These are phyloP conservation scores for Blastobotrys mokoenaii DNA, from an alignment of 805 yeast species.

Conservation along the genomic window DNA sequence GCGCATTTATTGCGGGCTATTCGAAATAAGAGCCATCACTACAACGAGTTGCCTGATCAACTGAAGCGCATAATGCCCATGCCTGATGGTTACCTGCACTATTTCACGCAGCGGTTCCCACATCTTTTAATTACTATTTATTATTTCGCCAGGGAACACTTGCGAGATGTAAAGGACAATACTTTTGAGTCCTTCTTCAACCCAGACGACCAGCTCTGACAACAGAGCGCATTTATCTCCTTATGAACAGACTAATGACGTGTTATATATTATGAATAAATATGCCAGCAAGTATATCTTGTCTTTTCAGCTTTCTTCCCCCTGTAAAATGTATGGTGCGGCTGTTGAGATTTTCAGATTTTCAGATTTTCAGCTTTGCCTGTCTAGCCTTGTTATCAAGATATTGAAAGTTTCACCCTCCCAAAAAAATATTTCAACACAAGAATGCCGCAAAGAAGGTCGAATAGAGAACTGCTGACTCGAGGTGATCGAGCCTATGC, in stretches of 20 bases:
- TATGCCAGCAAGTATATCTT: no score
- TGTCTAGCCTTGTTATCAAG: not conserved
- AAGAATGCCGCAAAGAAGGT: not conserved
- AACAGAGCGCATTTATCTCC: not conserved
- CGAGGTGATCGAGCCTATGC: constrained; percentile 73
- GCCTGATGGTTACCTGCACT: constrained; percentile 77
- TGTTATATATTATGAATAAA: no score
- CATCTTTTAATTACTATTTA: constrained; percentile 67
- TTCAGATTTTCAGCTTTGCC: not conserved
- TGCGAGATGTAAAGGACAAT: constrained; percentile 24
- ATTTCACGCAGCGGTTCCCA: constrained; percentile 73
- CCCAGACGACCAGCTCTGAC: not conserved
- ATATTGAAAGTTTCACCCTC: not conserved
- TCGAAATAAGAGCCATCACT: constrained; percentile 92
- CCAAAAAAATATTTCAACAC: not conserved
- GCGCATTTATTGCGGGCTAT: constrained; percentile 84
- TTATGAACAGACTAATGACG: no score
- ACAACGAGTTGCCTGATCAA: constrained; percentile 71
- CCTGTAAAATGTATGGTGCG: not conserved
- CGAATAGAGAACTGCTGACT: constrained; percentile 77
- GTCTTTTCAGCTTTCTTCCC: no score
- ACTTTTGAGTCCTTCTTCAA: not conserved
- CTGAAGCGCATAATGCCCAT: constrained; percentile 61
- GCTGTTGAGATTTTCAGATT: not conserved
- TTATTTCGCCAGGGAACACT: constrained; percentile 45